These are phyloP conservation scores for Ganoderma lingzhi DNA, from an alignment of 1,284 basidiomycete genomes.

Conservation along the genomic window DNA sequence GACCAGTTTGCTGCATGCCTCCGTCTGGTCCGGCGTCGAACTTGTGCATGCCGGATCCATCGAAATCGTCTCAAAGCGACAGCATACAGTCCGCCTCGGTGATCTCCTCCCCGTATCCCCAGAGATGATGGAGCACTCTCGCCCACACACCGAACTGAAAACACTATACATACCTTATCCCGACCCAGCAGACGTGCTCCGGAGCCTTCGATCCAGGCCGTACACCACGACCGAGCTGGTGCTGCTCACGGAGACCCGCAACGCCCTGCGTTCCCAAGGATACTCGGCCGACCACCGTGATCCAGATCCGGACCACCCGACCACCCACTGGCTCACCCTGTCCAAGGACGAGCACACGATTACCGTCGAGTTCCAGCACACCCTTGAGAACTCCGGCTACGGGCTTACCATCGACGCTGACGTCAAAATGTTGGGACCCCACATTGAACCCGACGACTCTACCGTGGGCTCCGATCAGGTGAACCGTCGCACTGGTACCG, in stretches of 20 bases:
- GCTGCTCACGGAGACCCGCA: background rate
- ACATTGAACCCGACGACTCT: background rate
- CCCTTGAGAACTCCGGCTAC: background rate
- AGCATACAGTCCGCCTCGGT: background rate
- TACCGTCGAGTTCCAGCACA: background rate
- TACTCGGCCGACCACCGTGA: background rate
- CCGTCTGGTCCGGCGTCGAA: background rate
- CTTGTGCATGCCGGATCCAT: background rate
- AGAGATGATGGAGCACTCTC: background rate
- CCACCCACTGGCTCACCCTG: background rate
- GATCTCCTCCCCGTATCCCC: slow-evolving; percentile 1
- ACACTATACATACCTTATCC: slow-evolving; percentile 6
- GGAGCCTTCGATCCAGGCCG: background rate
- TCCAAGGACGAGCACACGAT: background rate
- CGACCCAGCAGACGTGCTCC: background rate
- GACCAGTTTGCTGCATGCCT: background rate
- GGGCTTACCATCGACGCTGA: background rate
- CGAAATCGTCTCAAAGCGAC: background rate
- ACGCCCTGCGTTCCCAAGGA: slow-evolving; percentile 1
- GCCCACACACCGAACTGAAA: background rate
- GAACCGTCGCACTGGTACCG: too few relatives aligned
- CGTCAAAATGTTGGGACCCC: background rate
- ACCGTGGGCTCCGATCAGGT: background rate
- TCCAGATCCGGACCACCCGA: background rate
- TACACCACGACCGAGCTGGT: background rate